Conservation (phyloP, 2,329 filamentous ascomycete genomes). For the Talaromyces sp. region DNA sequence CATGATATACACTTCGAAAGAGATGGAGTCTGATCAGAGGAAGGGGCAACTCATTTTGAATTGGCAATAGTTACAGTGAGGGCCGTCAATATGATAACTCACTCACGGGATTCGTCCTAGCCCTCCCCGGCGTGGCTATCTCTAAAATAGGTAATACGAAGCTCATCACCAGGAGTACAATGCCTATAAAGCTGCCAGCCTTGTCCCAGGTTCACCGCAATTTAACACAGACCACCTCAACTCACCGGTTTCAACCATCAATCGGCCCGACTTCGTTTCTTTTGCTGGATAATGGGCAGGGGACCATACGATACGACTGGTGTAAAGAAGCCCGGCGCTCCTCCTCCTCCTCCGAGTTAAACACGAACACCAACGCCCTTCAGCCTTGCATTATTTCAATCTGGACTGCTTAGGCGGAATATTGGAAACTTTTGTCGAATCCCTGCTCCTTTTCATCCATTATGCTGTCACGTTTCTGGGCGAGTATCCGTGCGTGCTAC, state of each 20-base stretch:
- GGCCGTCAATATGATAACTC: too few relatives aligned
- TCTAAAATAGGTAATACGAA: background rate
- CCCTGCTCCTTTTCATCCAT: too few relatives aligned
- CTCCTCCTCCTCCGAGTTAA: slow-evolving; percentile 35
- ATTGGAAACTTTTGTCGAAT: too few relatives aligned
- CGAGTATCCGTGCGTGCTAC: too few relatives aligned
- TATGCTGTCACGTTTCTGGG: too few relatives aligned
- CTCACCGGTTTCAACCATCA: background rate
- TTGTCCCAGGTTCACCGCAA: slow-evolving; percentile 3
- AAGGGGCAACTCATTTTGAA: too few relatives aligned
- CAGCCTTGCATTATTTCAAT: slow-evolving; percentile 8
- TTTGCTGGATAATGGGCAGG: slow-evolving; percentile 27
- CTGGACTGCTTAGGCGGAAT: background rate
- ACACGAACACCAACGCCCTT: background rate
- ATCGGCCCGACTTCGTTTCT: background rate
- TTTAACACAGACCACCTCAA: background rate
- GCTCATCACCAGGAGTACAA: background rate
- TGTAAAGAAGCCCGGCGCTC: slow-evolving; percentile 43
- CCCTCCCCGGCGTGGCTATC: too few relatives aligned
- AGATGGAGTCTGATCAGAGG: too few relatives aligned
- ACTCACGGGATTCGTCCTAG: too few relatives aligned
- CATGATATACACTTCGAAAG: too few relatives aligned
- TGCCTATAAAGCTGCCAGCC: slow-evolving; percentile 3
- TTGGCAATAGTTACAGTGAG: too few relatives aligned
- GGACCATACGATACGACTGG: slow-evolving; percentile 50